Evolutionary conservation across 768 basidiomycete species (phyloP).

Genomic region (Mycena olivaceomarginata): DNA sequence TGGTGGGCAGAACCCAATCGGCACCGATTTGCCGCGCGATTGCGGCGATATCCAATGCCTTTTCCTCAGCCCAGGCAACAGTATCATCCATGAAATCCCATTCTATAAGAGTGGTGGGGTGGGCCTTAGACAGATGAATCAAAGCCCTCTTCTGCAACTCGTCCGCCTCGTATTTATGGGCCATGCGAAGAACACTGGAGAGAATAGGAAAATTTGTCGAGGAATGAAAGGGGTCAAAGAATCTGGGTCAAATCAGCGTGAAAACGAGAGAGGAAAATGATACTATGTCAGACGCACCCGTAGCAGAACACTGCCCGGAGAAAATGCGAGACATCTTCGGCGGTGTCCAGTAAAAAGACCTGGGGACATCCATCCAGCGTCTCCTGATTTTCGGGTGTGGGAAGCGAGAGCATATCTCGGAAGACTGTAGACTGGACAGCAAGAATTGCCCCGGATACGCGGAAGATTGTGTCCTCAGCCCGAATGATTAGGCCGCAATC

Average conservation of each 20-base stretch:
- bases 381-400: not conserved
- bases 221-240: not conserved
- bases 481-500: constrained; percentile 30
- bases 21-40: constrained; percentile 12
- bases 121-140: not conserved
- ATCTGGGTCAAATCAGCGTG: not conserved
- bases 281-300: not conserved
- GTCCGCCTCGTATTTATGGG: constrained; percentile 36
- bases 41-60: not conserved
- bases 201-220: constrained; percentile 6
- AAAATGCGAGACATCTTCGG: constrained; percentile 6
- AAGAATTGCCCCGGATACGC: constrained; percentile 27
- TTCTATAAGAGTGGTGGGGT: constrained; percentile 10
- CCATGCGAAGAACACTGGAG: constrained; percentile 27
- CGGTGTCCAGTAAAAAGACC: constrained; percentile 25
- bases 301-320: constrained; percentile 24
- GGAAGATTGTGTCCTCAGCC: constrained; percentile 25
- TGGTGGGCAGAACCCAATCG: constrained; percentile 16
- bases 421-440: constrained; percentile 25
- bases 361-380: constrained; percentile 35
- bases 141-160: constrained; percentile 26
- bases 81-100: not conserved
- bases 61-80: too few species aligned
- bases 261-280: not conserved
- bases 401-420: constrained; percentile 33